phyloP scores from a whole-genome alignment of 352 stramenopile genomes.

The Phytophthora sp. region DNA sequence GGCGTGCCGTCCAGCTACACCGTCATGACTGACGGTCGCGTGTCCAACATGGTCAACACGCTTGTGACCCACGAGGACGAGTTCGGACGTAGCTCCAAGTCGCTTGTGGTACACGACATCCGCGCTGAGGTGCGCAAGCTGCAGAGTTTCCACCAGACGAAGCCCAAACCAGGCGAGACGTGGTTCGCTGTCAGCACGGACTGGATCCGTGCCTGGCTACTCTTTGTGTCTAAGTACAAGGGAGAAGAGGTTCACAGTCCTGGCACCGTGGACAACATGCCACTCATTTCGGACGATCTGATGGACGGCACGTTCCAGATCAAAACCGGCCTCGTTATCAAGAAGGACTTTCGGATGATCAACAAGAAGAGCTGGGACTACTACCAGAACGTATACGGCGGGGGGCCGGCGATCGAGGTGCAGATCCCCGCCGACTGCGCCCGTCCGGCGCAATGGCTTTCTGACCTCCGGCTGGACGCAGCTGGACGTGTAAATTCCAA shows the following conservation, averaged over 20 bases:
- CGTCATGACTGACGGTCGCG: slow-evolving; percentile 53
- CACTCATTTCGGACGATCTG: slow-evolving; percentile 71
- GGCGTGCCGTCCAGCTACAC: slow-evolving; percentile 66
- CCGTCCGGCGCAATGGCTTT: slow-evolving; percentile 60
- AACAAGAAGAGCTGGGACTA: slow-evolving; percentile 83
- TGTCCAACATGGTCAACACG: slow-evolving; percentile 53
- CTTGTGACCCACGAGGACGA: slow-evolving; percentile 76
- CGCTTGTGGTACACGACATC: slow-evolving; percentile 57
- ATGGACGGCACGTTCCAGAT: slow-evolving; percentile 74
- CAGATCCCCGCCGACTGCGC: slow-evolving; percentile 60
- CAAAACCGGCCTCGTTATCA: slow-evolving; percentile 59
- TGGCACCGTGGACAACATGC: slow-evolving; percentile 76
- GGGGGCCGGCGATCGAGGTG: slow-evolving; percentile 73
- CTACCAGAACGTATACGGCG: slow-evolving; percentile 74
- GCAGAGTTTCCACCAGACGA: slow-evolving; percentile 71
- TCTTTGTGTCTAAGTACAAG: slow-evolving; percentile 80
- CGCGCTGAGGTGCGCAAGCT: slow-evolving; percentile 67
- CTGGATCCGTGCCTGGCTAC: slow-evolving; percentile 76
- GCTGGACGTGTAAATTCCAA: slow-evolving; percentile 65
- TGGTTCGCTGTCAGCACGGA: slow-evolving; percentile 71
- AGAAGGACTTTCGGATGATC: slow-evolving; percentile 82
- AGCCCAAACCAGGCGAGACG: slow-evolving; percentile 57
- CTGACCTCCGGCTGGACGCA: slow-evolving; percentile 55
- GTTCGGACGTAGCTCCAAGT: slow-evolving; percentile 54
- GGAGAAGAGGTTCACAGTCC: slow-evolving; percentile 61